Percentiles rank a stretch among this genome's conserved stretches.
phyloP scores from a whole-genome alignment of 2,329 filamentous ascomycete species.

The Fusarium temperatum region DNA sequence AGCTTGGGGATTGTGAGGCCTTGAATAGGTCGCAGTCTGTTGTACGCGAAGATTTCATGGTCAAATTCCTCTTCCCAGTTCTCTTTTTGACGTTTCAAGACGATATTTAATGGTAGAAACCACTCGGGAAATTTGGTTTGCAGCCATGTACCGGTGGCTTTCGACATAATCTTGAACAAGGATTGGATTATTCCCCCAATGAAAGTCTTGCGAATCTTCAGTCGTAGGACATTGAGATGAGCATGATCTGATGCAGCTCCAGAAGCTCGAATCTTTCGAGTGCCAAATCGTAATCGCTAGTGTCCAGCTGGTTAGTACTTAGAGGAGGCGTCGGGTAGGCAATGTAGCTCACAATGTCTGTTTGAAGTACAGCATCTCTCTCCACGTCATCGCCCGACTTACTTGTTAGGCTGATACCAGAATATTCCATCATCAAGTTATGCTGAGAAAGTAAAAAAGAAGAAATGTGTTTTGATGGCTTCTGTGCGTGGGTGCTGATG shows the following conservation, averaged over 20 bases:
- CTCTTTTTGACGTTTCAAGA: background rate
- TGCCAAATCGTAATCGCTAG: background rate
- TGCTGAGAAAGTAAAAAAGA: fast-evolving
- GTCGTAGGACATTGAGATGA: background rate
- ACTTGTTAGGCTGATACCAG: fast-evolving
- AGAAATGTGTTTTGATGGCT: background rate
- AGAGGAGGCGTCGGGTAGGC: background rate
- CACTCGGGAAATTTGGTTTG: background rate
- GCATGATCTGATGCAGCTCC: background rate
- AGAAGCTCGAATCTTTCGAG: background rate
- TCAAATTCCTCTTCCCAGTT: conserved; percentile 42
- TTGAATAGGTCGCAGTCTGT: conserved; percentile 32
- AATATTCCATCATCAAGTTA: fast-evolving
- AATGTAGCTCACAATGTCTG: background rate
- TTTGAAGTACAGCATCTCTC: background rate
- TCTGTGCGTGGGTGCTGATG: background rate
- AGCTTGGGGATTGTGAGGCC: conserved; percentile 35
- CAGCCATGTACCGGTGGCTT: background rate
- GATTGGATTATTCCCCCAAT: background rate
- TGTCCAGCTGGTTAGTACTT: background rate
- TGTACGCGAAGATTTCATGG: conserved; percentile 35
- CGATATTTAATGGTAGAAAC: background rate
- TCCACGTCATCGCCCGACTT: background rate
- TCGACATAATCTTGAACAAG: background rate
- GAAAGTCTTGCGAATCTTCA: background rate